Percentiles rank a stretch among this genome's conserved stretches.
Evolutionary conservation across 352 stramenopile genomes (phyloP).

Genomic region (Globisporangium solare): DNA sequence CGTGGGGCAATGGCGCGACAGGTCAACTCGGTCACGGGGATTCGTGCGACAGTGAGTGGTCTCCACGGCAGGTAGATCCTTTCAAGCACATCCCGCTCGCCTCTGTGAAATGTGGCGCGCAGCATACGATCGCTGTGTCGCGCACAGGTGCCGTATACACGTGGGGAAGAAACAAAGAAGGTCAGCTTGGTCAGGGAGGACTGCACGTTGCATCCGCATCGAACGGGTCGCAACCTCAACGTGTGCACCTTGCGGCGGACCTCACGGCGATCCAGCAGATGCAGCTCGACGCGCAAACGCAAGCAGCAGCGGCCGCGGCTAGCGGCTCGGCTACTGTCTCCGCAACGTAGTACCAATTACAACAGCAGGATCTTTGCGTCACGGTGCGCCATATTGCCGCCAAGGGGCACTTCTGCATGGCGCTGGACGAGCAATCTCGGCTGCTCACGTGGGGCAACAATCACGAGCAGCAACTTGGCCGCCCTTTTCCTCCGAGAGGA

Average conservation of each 20-base stretch:
- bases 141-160: constrained; percentile 43
- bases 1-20: constrained; percentile 54
- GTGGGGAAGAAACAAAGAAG: constrained; percentile 47
- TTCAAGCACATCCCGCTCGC: constrained; percentile 32
- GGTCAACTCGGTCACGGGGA: constrained; percentile 52
- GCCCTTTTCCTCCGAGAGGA: neutral
- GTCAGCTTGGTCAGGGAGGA: constrained; percentile 36
- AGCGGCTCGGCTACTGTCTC: neutral
- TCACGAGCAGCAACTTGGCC: constrained; percentile 28
- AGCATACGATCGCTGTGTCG: constrained; percentile 50
- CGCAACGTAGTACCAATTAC: neutral
- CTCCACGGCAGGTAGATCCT: constrained; percentile 42
- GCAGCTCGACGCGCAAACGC: constrained; percentile 20
- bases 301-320: neutral
- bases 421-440: constrained; percentile 39
- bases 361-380: constrained; percentile 27
- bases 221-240: constrained; percentile 6
- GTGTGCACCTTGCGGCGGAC: constrained; percentile 18
- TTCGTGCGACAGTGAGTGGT: constrained; percentile 46
- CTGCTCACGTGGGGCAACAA: constrained; percentile 58
- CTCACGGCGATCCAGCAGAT: constrained; percentile 23
- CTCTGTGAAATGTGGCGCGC: constrained; percentile 28
- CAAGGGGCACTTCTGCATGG: constrained; percentile 26
- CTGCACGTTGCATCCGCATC: neutral
- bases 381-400: constrained; percentile 29